Conservation (phyloP, 352 stramenopile genomes). For the Phytophthora citricola region DNA sequence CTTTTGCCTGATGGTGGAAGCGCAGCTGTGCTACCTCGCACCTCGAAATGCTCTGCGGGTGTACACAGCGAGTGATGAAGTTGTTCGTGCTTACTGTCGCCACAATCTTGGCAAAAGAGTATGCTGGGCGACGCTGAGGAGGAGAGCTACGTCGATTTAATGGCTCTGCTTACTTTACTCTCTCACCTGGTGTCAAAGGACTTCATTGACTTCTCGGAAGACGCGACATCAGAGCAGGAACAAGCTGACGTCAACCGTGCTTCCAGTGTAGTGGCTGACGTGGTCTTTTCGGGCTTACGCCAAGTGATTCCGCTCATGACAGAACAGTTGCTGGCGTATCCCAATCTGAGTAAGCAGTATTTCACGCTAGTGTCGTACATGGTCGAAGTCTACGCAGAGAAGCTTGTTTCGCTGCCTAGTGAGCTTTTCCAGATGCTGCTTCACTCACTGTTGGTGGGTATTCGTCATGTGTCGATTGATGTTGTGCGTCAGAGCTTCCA, state of each 20-base stretch:
- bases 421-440: slow-evolving; percentile 80
- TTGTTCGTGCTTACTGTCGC: slow-evolving; percentile 73
- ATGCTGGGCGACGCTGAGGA: slow-evolving; percentile 73
- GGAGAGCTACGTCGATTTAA: slow-evolving; percentile 76
- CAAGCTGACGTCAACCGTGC: slow-evolving; percentile 62
- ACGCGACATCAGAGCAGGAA: slow-evolving; percentile 68
- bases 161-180: slow-evolving; percentile 80
- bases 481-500: slow-evolving; percentile 87
- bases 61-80: slow-evolving; percentile 73
- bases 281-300: slow-evolving; percentile 89
- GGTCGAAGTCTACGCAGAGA: slow-evolving; percentile 87
- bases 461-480: slow-evolving; percentile 77
- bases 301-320: slow-evolving; percentile 92
- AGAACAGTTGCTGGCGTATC: slow-evolving; percentile 86
- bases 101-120: slow-evolving; percentile 79
- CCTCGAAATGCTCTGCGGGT: slow-evolving; percentile 74
- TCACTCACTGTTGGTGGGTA: slow-evolving; percentile 75
- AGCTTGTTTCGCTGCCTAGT: slow-evolving; percentile 66
- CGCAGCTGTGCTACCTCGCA: slow-evolving; percentile 79
- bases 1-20: slow-evolving; percentile 82
- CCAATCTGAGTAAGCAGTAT: slow-evolving; percentile 87
- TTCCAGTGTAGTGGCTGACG: slow-evolving; percentile 79
- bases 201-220: slow-evolving; percentile 86
- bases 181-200: slow-evolving; percentile 85
- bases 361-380: slow-evolving; percentile 90